Percentiles rank a stretch among this genome's conserved stretches.
phyloP scores from a whole-genome alignment of 352 stramenopile species.

The Pilasporangium apinafurcum region DNA sequence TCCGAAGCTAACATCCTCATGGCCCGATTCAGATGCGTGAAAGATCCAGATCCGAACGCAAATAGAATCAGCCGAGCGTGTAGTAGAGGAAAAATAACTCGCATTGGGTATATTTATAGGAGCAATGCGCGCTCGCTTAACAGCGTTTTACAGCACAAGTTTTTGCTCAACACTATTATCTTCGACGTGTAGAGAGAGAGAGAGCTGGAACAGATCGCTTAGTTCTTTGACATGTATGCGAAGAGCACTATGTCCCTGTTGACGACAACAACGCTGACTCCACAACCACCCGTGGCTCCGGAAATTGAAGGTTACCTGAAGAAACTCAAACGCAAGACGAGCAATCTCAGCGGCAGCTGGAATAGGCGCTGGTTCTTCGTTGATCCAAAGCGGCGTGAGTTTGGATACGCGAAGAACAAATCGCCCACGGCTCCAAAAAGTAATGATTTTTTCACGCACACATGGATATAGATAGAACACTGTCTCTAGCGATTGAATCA shows the following conservation, averaged over 20 bases:
- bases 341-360: constrained; percentile 67
- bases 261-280: constrained; percentile 9
- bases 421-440: constrained; percentile 30
- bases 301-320: constrained; percentile 85
- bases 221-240: no score
- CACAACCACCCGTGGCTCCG: constrained; percentile 42
- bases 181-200: no score
- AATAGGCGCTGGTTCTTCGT: constrained; percentile 88
- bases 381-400: constrained; percentile 63
- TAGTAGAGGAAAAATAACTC: no score
- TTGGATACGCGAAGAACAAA: constrained; percentile 62
- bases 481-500: neutral
- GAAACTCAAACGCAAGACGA: constrained; percentile 85
- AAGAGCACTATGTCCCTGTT: no score
- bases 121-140: no score
- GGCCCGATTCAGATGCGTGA: no score
- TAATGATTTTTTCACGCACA: constrained; percentile 12
- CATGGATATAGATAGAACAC: neutral
- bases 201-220: neutral
- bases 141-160: no score
- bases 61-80: no score
- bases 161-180: no score
- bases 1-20: no score
- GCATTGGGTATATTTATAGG: no score
- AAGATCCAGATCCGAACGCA: no score